These are phyloP conservation scores for Neurospora cerealis DNA, from an alignment of 495 filamentous ascomycete species.

Conservation along the genomic window DNA sequence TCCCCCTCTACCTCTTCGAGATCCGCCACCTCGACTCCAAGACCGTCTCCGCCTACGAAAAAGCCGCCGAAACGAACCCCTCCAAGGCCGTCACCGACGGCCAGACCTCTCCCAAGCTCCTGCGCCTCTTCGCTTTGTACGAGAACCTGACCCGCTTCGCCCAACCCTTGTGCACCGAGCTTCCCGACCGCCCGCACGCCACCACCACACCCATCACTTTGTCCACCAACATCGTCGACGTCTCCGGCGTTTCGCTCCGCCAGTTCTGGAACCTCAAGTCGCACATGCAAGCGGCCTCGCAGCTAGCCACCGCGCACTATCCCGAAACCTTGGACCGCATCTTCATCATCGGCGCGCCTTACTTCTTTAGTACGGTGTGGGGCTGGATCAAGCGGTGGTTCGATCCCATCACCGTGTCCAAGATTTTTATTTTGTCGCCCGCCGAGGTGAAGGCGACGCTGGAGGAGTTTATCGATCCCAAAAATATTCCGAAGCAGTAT, in stretches of 20 bases:
- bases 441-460: constrained; percentile 64
- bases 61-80: constrained; percentile 41
- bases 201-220: constrained; percentile 67
- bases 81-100: constrained; percentile 46
- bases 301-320: constrained; percentile 82
- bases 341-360: constrained; percentile 81
- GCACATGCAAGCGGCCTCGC: constrained; percentile 85
- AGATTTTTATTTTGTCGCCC: constrained; percentile 76
- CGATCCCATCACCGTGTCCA: constrained; percentile 83
- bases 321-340: constrained; percentile 83
- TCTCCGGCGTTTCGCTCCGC: constrained; percentile 71
- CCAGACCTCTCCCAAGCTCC: constrained; percentile 54
- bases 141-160: constrained; percentile 83
- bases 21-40: constrained; percentile 74
- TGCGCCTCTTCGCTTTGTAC: constrained; percentile 79
- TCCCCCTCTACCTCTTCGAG: constrained; percentile 82
- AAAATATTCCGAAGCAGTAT: constrained; percentile 74
- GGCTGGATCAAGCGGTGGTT: constrained; percentile 95
- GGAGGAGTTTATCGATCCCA: constrained; percentile 65
- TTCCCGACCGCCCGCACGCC: constrained; percentile 56
- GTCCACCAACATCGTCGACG: constrained; percentile 82
- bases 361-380: constrained; percentile 92
- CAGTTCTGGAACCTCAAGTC: constrained; percentile 88
- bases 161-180: constrained; percentile 67
- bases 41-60: constrained; percentile 67